Percentiles rank a stretch among this genome's conserved stretches.
Evolutionary conservation across 176 grass and related monocot genomes (phyloP).

Genomic region (Zoysia japonica): DNA sequence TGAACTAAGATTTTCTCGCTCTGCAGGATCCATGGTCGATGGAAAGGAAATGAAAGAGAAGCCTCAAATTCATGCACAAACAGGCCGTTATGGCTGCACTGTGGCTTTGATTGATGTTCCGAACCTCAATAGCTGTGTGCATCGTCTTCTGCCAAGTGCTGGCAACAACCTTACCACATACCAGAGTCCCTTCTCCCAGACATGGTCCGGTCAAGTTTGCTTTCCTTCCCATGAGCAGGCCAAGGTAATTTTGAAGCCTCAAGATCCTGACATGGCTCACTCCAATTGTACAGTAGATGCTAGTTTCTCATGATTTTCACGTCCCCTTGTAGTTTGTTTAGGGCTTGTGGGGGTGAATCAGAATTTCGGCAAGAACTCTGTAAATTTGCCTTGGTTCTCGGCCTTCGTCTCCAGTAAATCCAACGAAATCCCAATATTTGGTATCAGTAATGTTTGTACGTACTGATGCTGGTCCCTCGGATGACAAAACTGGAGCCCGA

Average conservation of each 20-base stretch:
- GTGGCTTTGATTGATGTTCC: constrained; percentile 7
- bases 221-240: constrained; percentile 7
- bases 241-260: constrained; percentile 40
- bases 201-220: constrained; percentile 9
- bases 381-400: constrained; percentile 30
- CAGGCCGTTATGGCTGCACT: constrained; percentile 5
- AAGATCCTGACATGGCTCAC: constrained; percentile 27
- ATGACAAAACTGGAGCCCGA: neutral
- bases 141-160: constrained; percentile 17
- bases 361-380: constrained; percentile 21
- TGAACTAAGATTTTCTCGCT: neutral
- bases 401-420: too few species aligned
- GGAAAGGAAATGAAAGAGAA: constrained; percentile 28
- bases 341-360: constrained; percentile 27
- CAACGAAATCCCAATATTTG: too few species aligned
- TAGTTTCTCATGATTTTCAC: constrained; percentile 11
- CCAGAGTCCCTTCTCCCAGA: neutral
- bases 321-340: constrained; percentile 39
- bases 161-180: neutral
- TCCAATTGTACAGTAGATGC: constrained; percentile 52
- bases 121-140: neutral
- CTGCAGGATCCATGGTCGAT: constrained; percentile 38
- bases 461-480: neutral
- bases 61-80: neutral
- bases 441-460: neutral